A percentile compares a stretch with the other conserved stretches of the same genome.
Evolutionary conservation across 140 eudicot species (phyloP).

Genomic region (Erigeron philadelphicus): DNA sequence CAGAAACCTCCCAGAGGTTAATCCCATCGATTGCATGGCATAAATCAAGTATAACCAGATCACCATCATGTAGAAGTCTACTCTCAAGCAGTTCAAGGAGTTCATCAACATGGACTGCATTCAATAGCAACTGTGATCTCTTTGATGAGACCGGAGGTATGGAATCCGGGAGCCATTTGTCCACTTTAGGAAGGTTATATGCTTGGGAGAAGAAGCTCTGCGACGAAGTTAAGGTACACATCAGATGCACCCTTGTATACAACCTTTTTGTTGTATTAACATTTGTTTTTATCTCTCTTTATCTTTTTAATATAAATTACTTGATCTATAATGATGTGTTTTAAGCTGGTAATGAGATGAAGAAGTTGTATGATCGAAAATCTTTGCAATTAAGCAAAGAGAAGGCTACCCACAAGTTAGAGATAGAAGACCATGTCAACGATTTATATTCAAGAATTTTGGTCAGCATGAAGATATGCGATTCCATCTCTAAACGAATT

Average conservation of each 20-base stretch:
- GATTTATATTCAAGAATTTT: slow-evolving; percentile 41
- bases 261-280: too few species aligned
- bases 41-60: slow-evolving; percentile 32
- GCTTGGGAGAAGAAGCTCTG: slow-evolving; percentile 69
- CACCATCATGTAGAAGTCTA: slow-evolving; percentile 42
- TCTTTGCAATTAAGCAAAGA: slow-evolving; percentile 35
- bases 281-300: background rate
- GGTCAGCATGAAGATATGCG: slow-evolving; percentile 39
- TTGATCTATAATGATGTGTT: background rate
- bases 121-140: slow-evolving; percentile 27
- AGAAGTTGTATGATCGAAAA: slow-evolving; percentile 39
- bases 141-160: slow-evolving; percentile 39
- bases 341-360: slow-evolving; percentile 45
- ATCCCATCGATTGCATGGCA: slow-evolving; percentile 34
- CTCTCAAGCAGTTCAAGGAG: slow-evolving; percentile 39
- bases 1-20: slow-evolving; percentile 36
- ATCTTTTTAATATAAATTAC: background rate
- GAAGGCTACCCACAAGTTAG: slow-evolving; percentile 24
- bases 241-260: background rate
- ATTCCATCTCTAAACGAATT: slow-evolving; percentile 45
- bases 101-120: slow-evolving; percentile 39
- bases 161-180: slow-evolving; percentile 62
- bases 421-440: slow-evolving; percentile 32
- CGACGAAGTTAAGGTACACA: slow-evolving; percentile 49
- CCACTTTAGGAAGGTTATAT: slow-evolving; percentile 46